phyloP scores from a whole-genome alignment of 164 flowering plant genomes.

The Akebia trifoliata region DNA sequence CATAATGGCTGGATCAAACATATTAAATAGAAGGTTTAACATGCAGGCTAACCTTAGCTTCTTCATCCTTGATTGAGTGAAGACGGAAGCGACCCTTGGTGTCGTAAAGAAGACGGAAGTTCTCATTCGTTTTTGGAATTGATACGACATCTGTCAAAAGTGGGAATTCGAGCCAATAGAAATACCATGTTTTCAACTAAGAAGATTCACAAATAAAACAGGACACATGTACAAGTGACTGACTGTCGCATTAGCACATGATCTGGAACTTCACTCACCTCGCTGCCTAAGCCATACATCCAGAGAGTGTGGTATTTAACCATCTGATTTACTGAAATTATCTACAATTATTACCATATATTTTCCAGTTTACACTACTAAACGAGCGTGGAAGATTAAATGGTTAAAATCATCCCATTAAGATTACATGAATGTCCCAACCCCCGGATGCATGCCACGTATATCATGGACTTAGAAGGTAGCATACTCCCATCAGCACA shows the following conservation, averaged over 20 bases:
- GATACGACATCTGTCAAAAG: constrained; percentile 58
- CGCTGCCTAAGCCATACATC: too few species aligned
- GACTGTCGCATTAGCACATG: background rate
- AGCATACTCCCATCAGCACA: too few species aligned
- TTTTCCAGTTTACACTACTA: too few species aligned
- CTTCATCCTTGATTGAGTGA: constrained; percentile 72
- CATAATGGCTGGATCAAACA: too few species aligned
- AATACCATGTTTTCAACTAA: background rate
- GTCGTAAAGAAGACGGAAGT: constrained; percentile 83
- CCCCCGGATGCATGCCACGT: too few species aligned
- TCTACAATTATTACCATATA: too few species aligned
- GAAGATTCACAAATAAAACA: background rate
- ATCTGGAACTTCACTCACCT: too few species aligned
- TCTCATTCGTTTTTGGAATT: constrained; percentile 75
- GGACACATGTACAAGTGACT: background rate
- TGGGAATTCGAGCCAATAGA: background rate
- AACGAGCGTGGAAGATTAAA: background rate
- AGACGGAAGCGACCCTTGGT: constrained; percentile 84
- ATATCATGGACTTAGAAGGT: too few species aligned
- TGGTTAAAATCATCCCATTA: too few species aligned
- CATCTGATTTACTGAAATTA: too few species aligned
- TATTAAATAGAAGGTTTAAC: background rate
- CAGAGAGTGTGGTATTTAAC: too few species aligned
- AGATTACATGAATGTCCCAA: too few species aligned
- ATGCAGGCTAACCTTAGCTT: constrained; percentile 52